Evolutionary conservation across 192 early-diverging fungal genomes (phyloP), one percentile per base, ranked within the genome.

Genomic region (Coemansia guatemalensis): DNA sequence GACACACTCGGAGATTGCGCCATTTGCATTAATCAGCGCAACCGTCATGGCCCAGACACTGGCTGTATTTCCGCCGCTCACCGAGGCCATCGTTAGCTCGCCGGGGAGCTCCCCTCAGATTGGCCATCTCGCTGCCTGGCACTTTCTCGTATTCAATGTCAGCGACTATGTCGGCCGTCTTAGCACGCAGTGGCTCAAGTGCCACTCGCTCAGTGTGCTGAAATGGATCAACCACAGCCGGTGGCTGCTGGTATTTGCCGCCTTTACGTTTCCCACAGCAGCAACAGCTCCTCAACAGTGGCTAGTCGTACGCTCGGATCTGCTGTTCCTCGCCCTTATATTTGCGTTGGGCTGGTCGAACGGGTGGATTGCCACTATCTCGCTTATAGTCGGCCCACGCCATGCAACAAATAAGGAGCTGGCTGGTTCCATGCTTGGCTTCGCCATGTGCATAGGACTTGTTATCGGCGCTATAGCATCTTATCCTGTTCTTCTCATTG

Each of bases 51-150:
- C 68, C 27, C 78, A 90, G 57, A 93, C 92, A 0, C 58, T 93
- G 12, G 82, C 85, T 6, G 72, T 92, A 17, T 93, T 89, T 65
- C 92, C 92, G 3, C 87, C 90, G 14, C 75, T 93, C 30, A 93
- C 90, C 8, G 78, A 86, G 18, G 83, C 88, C 14, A 78, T 92
- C 18, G 65, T 81, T 44, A 74, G 78, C 48, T 71, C 78, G 25
- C 71, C 77, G 2, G 29, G 33, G 11, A 68, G 68, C 33, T 29
- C 48, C 7, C 66, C 68, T 5, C 65, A 52, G 29, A 53, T 74
- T 51, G 35, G 24, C 23, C 53, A 74, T 17, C 65, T 81, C 23
- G 84, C 89, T 25, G 83, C 88, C 2, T 74, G 90, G 48, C 89
- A 90, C 56, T 93, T 93, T 53, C 69, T 93, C 49, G 48, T 86